phyloP scores from a whole-genome alignment of 495 filamentous ascomycete species.

The Aspergillus campestris region DNA sequence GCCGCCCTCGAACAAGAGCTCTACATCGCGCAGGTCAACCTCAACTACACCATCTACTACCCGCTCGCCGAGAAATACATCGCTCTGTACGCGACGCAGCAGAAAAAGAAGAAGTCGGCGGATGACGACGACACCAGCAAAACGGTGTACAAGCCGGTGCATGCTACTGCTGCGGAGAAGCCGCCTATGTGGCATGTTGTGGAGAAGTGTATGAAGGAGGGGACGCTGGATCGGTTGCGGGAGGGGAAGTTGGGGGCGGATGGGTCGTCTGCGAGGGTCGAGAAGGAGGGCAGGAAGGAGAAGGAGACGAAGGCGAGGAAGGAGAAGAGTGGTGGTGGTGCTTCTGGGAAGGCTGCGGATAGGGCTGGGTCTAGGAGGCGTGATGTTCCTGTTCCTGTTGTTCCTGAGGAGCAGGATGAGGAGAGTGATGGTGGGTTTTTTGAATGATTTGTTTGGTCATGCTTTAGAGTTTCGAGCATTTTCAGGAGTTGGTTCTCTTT shows the following conservation, averaged over 20 bases:
- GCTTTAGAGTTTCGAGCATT: constrained; percentile 5
- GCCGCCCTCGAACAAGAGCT: constrained; percentile 47
- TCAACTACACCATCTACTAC: constrained; percentile 79
- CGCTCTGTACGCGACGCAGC: constrained; percentile 55
- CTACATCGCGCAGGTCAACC: constrained; percentile 65
- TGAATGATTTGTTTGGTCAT: constrained; percentile 18
- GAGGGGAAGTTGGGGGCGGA: constrained; percentile 39
- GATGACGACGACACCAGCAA: constrained; percentile 9
- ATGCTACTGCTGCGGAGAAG: constrained; percentile 21
- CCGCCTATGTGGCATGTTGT: constrained; percentile 62
- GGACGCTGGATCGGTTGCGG: constrained; percentile 48
- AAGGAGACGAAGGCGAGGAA: constrained; percentile 3
- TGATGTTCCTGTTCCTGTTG: no score
- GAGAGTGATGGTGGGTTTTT: constrained; percentile 53
- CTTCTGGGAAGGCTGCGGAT: not conserved
- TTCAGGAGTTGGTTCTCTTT: constrained; percentile 11
- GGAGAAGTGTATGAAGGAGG: constrained; percentile 59
- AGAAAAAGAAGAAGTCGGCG: constrained; percentile 19
- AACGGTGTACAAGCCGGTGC: not conserved
- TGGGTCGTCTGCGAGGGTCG: constrained; percentile 1
- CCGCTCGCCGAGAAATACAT: constrained; percentile 74
- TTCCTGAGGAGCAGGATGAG: constrained; percentile 24
- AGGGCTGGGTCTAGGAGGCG: no score
- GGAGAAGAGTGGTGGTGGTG: constrained; percentile 5
- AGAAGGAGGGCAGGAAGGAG: constrained; percentile 10